Conservation (phyloP, 139 green algal species). For the Coelastrella sp. region DNA sequence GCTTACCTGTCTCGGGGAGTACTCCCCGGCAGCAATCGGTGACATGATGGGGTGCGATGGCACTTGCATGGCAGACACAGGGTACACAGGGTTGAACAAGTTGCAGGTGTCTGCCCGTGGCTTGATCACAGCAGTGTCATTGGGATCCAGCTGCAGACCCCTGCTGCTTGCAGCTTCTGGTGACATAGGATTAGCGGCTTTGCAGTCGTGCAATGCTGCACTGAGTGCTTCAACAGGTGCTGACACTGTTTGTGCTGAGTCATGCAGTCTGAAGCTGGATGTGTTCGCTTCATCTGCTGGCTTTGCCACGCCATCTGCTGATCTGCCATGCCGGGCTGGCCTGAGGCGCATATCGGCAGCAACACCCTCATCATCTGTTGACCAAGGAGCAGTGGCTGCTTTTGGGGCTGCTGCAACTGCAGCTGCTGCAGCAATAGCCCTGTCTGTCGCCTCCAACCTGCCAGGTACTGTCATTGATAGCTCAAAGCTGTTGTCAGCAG, state of each 20-base stretch:
- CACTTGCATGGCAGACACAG: too few relatives aligned
- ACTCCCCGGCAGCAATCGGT: too few relatives aligned
- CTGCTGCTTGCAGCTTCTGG: not conserved
- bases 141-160: conserved; percentile 12
- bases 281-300: not conserved
- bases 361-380: too few relatives aligned
- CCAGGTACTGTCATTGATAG: not conserved
- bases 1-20: too few relatives aligned
- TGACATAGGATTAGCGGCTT: conserved; percentile 10
- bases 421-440: not conserved
- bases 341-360: too few relatives aligned
- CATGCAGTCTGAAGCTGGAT: not conserved
- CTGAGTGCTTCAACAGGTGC: not conserved
- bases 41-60: too few relatives aligned
- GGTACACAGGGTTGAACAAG: too few relatives aligned
- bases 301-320: too few relatives aligned
- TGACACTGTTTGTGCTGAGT: not conserved
- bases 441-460: not conserved
- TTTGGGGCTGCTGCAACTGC: not conserved
- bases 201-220: not conserved
- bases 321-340: too few relatives aligned
- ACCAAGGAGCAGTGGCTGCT: too few relatives aligned
- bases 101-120: too few relatives aligned
- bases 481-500: conserved; percentile 15
- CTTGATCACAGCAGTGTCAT: not conserved